Conservation (phyloP, 2,329 filamentous ascomycete genomes). For the Fusarium globosum region DNA sequence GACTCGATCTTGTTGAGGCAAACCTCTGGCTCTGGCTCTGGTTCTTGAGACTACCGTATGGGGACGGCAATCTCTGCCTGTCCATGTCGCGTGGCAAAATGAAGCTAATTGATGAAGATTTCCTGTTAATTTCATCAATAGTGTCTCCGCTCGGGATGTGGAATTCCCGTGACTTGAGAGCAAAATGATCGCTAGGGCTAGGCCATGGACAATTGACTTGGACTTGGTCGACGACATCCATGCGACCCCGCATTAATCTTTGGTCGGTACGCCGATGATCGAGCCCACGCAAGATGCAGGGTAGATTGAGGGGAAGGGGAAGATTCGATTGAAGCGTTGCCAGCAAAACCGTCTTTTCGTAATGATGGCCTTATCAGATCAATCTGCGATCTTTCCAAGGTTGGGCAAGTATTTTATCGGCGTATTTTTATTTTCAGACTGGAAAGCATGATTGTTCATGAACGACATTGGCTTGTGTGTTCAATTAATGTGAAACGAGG, state of each 20-base stretch:
- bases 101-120: background rate
- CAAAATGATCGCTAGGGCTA: background rate
- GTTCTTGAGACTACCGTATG: background rate
- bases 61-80: background rate
- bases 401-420: rapidly evolving
- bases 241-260: background rate
- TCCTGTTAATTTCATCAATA: background rate
- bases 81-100: background rate
- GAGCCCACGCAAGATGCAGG: background rate
- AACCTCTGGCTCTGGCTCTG: background rate
- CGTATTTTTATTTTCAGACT: rapidly evolving
- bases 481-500: background rate
- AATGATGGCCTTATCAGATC: background rate
- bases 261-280: background rate
- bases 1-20: conserved; percentile 1
- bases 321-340: background rate
- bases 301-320: background rate
- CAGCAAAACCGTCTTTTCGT: too few species aligned
- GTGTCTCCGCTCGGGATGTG: too few species aligned
- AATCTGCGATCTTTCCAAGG: too few species aligned
- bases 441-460: rapidly evolving
- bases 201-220: background rate
- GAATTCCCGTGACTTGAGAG: background rate
- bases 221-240: background rate
- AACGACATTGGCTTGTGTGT: rapidly evolving